Evolutionary conservation across 192 early-diverging fungal species (phyloP).

Genomic region (Entophlyctis luteolus): DNA sequence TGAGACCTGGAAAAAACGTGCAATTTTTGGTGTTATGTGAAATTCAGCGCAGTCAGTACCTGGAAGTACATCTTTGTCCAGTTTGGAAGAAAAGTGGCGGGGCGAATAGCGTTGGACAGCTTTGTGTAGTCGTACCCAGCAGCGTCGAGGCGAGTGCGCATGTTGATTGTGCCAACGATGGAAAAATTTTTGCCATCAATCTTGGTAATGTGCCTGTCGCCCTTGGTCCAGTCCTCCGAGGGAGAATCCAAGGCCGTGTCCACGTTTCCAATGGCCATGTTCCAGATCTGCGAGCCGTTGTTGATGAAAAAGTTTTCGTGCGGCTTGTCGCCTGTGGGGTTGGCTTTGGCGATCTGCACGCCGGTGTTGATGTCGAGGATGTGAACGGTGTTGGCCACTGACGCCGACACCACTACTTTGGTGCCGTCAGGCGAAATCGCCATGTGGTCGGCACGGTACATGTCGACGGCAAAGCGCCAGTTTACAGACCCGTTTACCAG

Average conservation of each 20-base stretch:
- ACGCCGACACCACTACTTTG: conserved; percentile 16
- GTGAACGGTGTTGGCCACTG: conserved; percentile 4
- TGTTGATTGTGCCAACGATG: background rate
- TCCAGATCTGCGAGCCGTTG: conserved; percentile 8
- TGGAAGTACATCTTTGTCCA: conserved; percentile 11
- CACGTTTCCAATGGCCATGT: conserved; percentile 23
- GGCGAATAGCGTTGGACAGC: background rate
- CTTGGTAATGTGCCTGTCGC: conserved; percentile 26
- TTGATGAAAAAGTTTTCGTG: background rate
- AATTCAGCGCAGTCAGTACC: too few relatives aligned
- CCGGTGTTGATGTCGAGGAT: background rate
- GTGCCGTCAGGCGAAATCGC: conserved; percentile 20
- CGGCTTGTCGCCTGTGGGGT: background rate
- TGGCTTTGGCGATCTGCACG: background rate
- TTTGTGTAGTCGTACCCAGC: background rate
- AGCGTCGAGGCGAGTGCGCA: background rate
- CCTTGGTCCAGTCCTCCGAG: conserved; percentile 14
- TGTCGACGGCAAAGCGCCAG: conserved; percentile 19
- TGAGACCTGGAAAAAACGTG: conserved; percentile 25
- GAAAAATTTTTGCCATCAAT: background rate
- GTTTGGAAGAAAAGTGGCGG: conserved; percentile 17
- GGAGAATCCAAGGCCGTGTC: conserved; percentile 15
- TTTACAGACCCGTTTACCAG: conserved; percentile 13
- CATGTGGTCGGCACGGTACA: conserved; percentile 24
- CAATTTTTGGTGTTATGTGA: too few relatives aligned